Conservation (phyloP, 2,329 filamentous ascomycete genomes). For the Apiospora aurea region DNA sequence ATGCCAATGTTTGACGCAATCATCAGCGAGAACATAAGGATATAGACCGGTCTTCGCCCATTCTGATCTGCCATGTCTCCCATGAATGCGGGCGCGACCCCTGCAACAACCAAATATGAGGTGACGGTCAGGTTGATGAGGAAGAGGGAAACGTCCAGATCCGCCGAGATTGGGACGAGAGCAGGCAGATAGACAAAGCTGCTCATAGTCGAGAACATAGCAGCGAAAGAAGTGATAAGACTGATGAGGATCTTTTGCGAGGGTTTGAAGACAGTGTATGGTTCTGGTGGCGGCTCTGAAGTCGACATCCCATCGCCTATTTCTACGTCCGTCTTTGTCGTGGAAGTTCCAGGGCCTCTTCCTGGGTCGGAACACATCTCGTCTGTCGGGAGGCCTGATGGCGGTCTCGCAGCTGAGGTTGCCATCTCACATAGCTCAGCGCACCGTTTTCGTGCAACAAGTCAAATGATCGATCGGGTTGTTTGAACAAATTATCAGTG, state of each 20-base stretch:
- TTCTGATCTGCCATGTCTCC: conserved; percentile 30
- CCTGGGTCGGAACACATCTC: no score
- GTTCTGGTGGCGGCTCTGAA: not conserved
- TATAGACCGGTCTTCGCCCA: conserved; percentile 27
- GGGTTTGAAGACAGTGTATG: not conserved
- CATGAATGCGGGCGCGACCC: conserved; percentile 24
- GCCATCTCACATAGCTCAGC: no score
- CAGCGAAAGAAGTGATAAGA: conserved; percentile 25
- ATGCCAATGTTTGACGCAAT: conserved; percentile 31
- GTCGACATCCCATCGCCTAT: not conserved
- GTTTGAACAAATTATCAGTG: no score
- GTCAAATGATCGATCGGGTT: no score
- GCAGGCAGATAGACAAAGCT: conserved; percentile 31
- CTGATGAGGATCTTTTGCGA: not conserved
- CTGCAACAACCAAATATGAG: conserved; percentile 28
- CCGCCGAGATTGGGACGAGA: conserved; percentile 23
- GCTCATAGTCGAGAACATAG: conserved; percentile 26
- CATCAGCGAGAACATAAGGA: conserved; percentile 27
- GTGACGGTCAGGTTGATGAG: conserved; percentile 32
- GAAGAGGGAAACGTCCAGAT: conserved; percentile 25
- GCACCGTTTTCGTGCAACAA: no score
- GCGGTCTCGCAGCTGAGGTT: no score
- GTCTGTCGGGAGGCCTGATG: no score
- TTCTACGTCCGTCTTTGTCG: not conserved
- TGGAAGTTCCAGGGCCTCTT: no score